phyloP scores from a whole-genome alignment of 1,284 basidiomycete genomes.

The Singerocomus rubriflavus region DNA sequence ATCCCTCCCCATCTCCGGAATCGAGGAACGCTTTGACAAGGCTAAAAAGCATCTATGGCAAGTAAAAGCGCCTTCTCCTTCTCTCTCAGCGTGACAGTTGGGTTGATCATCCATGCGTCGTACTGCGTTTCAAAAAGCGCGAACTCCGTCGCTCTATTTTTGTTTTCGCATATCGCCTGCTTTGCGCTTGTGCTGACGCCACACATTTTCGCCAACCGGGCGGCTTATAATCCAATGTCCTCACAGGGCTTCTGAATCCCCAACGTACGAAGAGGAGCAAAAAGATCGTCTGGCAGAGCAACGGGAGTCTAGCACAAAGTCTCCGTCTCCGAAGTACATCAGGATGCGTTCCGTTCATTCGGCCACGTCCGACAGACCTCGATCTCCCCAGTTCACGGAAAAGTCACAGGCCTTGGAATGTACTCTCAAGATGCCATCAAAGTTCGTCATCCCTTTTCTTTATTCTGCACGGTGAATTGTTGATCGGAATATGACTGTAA shows the following conservation, averaged over 20 bases:
- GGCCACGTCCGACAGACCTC: conserved; percentile 15
- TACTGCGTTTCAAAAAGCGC: conserved; percentile 13
- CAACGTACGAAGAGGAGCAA: conserved; percentile 22
- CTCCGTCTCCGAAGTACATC: conserved; percentile 21
- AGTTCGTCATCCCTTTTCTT: conserved; percentile 22
- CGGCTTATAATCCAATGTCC: conserved; percentile 20
- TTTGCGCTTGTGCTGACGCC: conserved; percentile 31
- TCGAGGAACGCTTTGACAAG: conserved; percentile 35
- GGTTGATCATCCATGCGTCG: conserved; percentile 10
- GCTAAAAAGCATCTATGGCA: conserved; percentile 36
- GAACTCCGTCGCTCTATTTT: conserved; percentile 18
- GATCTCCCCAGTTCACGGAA: conserved; percentile 20
- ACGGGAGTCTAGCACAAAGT: conserved; percentile 16
- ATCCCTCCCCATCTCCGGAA: conserved; percentile 16
- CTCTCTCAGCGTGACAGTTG: conserved; percentile 7
- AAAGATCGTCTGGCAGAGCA: conserved; percentile 15
- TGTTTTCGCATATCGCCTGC: conserved; percentile 23
- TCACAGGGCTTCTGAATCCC: conserved; percentile 33
- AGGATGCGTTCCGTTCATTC: conserved; percentile 22
- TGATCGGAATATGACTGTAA: conserved; percentile 27
- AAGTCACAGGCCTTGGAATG: conserved; percentile 23
- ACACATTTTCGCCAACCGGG: conserved; percentile 23
- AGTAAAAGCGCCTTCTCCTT: conserved; percentile 19
- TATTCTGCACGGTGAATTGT: conserved; percentile 11
- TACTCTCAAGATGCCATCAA: conserved; percentile 23